A percentile compares a stretch with the other conserved stretches of the same genome.
phyloP scores from a whole-genome alignment of 495 filamentous ascomycete genomes.

The Cryomyces minteri region DNA sequence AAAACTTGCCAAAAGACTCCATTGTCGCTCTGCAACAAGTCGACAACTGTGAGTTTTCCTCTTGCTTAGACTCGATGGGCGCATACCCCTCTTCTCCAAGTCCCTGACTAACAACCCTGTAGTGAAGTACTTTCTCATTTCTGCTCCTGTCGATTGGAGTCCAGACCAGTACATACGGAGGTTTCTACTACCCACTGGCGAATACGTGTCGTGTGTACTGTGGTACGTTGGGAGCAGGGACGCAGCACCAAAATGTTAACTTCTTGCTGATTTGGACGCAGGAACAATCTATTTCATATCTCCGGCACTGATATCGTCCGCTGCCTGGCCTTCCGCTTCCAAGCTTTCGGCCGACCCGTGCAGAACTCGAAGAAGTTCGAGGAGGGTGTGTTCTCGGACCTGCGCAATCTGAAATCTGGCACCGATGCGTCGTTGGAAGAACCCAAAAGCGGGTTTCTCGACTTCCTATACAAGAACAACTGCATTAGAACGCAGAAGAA shows the following conservation, averaged over 20 bases:
- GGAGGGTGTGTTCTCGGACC: conserved; percentile 96
- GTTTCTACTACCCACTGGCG: conserved; percentile 87
- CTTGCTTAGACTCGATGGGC: not conserved
- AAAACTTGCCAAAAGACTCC: conserved; percentile 86
- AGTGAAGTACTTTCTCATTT: conserved; percentile 99
- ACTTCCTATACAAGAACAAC: conserved; percentile 99
- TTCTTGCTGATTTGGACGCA: conserved; percentile 20
- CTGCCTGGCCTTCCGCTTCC: conserved; percentile 95
- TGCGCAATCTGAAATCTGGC: conserved; percentile 94
- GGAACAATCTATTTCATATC: conserved; percentile 98
- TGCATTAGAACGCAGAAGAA: conserved; percentile 99
- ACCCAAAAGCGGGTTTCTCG: conserved; percentile 93
- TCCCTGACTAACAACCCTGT: conserved; percentile 12
- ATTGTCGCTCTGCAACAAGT: conserved; percentile 97
- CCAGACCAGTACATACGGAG: conserved; percentile 91
- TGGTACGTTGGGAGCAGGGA: conserved; percentile 38
- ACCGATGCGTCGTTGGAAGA: conserved; percentile 98
- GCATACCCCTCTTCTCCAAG: not conserved
- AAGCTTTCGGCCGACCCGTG: conserved; percentile 92
- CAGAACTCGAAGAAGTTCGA: conserved; percentile 99
- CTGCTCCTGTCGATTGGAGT: conserved; percentile 96
- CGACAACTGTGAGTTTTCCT: conserved; percentile 66
- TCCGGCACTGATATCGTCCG: conserved; percentile 97
- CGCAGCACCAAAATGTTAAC: not conserved
- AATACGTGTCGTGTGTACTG: conserved; percentile 96